A percentile compares a stretch with the other conserved stretches of the same genome.
phyloP scores from a whole-genome alignment of 2,329 filamentous ascomycete genomes.

The Colletotrichum plurivorum region DNA sequence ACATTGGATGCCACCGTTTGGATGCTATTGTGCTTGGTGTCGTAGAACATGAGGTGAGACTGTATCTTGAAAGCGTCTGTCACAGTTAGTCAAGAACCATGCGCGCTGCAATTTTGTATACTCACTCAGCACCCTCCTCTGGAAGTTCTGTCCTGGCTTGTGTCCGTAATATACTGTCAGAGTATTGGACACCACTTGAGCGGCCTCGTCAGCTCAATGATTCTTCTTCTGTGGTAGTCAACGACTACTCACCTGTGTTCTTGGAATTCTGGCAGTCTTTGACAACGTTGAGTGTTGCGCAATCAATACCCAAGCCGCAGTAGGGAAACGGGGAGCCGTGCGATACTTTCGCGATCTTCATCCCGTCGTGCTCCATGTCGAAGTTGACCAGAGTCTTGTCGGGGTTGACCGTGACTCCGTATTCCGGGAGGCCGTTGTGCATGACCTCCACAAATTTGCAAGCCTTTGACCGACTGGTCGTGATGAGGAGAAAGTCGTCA shows the following conservation, averaged over 20 bases:
- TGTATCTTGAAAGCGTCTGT: slow-evolving; percentile 84
- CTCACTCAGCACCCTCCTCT: slow-evolving; percentile 82
- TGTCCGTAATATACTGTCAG: slow-evolving; percentile 84
- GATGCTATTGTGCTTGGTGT: slow-evolving; percentile 82
- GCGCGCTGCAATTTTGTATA: slow-evolving; percentile 24
- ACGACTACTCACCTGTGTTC: slow-evolving; percentile 62
- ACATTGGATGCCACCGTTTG: slow-evolving; percentile 81
- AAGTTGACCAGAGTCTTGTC: slow-evolving; percentile 91
- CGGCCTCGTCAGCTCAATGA: neutral
- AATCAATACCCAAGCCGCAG: slow-evolving; percentile 86
- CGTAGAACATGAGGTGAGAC: slow-evolving; percentile 86
- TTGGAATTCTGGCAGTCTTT: slow-evolving; percentile 74
- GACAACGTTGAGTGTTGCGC: slow-evolving; percentile 78
- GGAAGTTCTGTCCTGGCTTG: slow-evolving; percentile 82
- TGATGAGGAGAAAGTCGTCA: slow-evolving; percentile 94
- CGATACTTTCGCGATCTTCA: slow-evolving; percentile 63
- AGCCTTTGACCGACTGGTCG: slow-evolving; percentile 76
- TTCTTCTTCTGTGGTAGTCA: neutral
- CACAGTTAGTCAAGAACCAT: slow-evolving; percentile 32
- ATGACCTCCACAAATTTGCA: slow-evolving; percentile 82
- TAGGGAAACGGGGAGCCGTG: slow-evolving; percentile 79
- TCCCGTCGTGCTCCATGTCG: slow-evolving; percentile 70
- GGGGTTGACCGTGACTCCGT: slow-evolving; percentile 83
- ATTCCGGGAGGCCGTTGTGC: slow-evolving; percentile 83
- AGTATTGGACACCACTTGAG: slow-evolving; percentile 73